phyloP scores from a whole-genome alignment of 306 rosid genomes.

The Dalbergia cochinchinensis region DNA sequence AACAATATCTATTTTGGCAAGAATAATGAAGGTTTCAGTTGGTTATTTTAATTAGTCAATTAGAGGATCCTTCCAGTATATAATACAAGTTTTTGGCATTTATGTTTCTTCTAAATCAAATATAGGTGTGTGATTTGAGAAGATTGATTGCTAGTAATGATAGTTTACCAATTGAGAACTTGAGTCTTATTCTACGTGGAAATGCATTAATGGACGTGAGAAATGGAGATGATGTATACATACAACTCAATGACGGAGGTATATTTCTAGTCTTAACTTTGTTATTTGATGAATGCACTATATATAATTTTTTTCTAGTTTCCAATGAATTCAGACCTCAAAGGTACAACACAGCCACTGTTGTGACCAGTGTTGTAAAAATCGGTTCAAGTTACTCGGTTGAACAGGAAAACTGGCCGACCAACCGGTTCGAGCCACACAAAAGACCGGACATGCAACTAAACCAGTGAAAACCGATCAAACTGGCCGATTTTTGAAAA shows the following conservation, averaged over 20 bases:
- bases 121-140: slow-evolving; percentile 81
- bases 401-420: too few relatives aligned
- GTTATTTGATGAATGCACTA: slow-evolving; percentile 27
- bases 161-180: slow-evolving; percentile 64
- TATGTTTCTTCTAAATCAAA: slow-evolving; percentile 43
- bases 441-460: too few relatives aligned
- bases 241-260: slow-evolving; percentile 83
- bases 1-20: not conserved
- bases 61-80: slow-evolving; percentile 13
- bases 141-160: slow-evolving; percentile 65
- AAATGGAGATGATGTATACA: slow-evolving; percentile 62
- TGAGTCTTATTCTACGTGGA: slow-evolving; percentile 84
- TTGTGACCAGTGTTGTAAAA: not conserved
- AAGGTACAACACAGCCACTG: slow-evolving; percentile 2
- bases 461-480: too few relatives aligned
- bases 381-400: too few relatives aligned
- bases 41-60: not conserved
- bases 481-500: too few relatives aligned
- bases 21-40: slow-evolving; percentile 1
- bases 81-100: slow-evolving; percentile 34
- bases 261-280: slow-evolving; percentile 36
- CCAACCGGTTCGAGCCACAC: too few relatives aligned
- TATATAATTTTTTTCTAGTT: not conserved
- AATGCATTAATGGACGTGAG: slow-evolving; percentile 69
- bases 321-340: slow-evolving; percentile 13